These are phyloP conservation scores for Allium fistulosum DNA, from an alignment of 106 monocot genomes.

Conservation along the genomic window DNA sequence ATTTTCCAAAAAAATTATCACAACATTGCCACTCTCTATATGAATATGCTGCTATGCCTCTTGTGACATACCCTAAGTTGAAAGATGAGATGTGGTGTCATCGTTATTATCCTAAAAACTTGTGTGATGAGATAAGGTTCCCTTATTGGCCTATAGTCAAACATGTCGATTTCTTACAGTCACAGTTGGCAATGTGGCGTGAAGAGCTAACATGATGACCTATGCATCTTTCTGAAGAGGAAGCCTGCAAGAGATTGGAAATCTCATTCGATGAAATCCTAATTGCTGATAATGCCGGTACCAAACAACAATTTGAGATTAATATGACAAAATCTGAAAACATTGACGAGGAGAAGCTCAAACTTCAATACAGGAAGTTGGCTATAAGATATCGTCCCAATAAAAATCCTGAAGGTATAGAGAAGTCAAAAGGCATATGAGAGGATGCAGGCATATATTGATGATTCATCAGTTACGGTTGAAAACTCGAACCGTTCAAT, in stretches of 20 bases:
- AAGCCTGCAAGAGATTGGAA: slow-evolving; percentile 88
- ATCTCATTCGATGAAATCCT: slow-evolving; percentile 83
- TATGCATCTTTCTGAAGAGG: slow-evolving; percentile 98
- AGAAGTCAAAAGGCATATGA: slow-evolving; percentile 99
- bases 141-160: slow-evolving; percentile 99
- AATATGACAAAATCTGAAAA: slow-evolving; percentile 32
- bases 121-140: slow-evolving; percentile 97
- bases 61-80: slow-evolving; percentile 91
- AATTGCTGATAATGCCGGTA: slow-evolving; percentile 28
- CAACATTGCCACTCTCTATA: slow-evolving; percentile 95
- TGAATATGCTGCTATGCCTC: slow-evolving; percentile 99
- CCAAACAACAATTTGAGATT: slow-evolving; percentile 12
- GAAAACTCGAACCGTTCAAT: neutral
- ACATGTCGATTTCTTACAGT: slow-evolving; percentile 97
- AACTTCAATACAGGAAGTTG: slow-evolving; percentile 88
- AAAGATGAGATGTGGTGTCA: slow-evolving; percentile 99
- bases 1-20: slow-evolving; percentile 94
- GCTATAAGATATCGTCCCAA: slow-evolving; percentile 97
- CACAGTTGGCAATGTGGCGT: slow-evolving; percentile 96
- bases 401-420: slow-evolving; percentile 98
- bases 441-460: slow-evolving; percentile 67
- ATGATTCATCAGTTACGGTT: neutral
- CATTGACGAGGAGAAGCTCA: slow-evolving; percentile 98
- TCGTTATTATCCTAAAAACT: slow-evolving; percentile 89
- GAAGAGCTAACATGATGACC: slow-evolving; percentile 90